phyloP scores from a whole-genome alignment of 2,329 filamentous ascomycete species.

The Ophiocordyceps polyrhachis-furcata region DNA sequence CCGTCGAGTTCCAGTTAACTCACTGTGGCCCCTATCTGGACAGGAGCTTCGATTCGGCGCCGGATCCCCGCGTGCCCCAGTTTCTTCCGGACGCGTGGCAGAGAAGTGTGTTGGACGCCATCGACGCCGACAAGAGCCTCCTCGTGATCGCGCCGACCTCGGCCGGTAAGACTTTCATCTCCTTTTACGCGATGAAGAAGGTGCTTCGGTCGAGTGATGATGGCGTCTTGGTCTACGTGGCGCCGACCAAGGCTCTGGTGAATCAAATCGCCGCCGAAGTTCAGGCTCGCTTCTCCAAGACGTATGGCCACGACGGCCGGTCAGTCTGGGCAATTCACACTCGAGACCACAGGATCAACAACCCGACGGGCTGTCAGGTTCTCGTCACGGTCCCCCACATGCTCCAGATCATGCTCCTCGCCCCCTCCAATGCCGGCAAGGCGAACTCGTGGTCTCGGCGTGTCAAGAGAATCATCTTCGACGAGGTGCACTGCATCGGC shows the following conservation, averaged over 20 bases:
- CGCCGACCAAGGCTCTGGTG: constrained; percentile 64
- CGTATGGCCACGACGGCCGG: constrained; percentile 37
- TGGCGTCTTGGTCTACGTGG: constrained; percentile 58
- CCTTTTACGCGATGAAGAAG: constrained; percentile 69
- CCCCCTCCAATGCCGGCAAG: constrained; percentile 41
- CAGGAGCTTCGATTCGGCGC: constrained; percentile 48
- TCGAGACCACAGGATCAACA: constrained; percentile 57
- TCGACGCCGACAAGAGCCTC: constrained; percentile 50
- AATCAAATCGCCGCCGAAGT: constrained; percentile 72
- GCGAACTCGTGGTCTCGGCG: constrained; percentile 39
- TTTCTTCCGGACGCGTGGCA: constrained; percentile 68
- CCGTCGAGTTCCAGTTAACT: constrained; percentile 13
- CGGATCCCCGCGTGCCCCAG: constrained; percentile 41
- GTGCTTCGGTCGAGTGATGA: constrained; percentile 49
- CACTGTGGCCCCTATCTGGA: constrained; percentile 49
- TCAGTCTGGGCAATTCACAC: constrained; percentile 69
- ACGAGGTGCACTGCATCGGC: constrained; percentile 67
- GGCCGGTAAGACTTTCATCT: constrained; percentile 69
- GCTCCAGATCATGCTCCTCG: constrained; percentile 58
- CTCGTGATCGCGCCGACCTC: constrained; percentile 64
- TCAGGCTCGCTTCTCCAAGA: constrained; percentile 55
- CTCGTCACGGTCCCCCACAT: constrained; percentile 64
- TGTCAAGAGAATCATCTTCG: constrained; percentile 61
- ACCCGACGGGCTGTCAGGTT: constrained; percentile 52
- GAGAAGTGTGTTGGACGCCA: constrained; percentile 50